A percentile compares a stretch with the other conserved stretches of the same genome.
Conservation (phyloP, 345 rosid genomes). For the Bretschneidera sinensis region DNA sequence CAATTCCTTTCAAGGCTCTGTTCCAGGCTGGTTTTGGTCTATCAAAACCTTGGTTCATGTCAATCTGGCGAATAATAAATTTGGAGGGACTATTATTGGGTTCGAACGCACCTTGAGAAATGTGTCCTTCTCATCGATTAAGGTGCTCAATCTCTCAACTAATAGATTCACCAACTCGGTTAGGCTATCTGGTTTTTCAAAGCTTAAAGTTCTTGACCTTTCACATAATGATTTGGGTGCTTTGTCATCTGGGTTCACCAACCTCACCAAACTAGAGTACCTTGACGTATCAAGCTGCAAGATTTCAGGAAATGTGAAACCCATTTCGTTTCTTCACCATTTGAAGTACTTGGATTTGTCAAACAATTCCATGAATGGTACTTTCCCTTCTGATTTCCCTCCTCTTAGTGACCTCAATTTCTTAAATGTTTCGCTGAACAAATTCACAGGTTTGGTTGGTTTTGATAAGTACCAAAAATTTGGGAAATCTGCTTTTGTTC, state of each 20-base stretch:
- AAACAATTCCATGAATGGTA: slow-evolving; percentile 57
- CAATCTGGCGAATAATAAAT: slow-evolving; percentile 45
- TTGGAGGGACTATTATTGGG: slow-evolving; percentile 50
- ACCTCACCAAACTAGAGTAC: slow-evolving; percentile 37
- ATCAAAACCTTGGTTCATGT: slow-evolving; percentile 30
- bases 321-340: slow-evolving; percentile 44
- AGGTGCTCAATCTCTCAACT: slow-evolving; percentile 55
- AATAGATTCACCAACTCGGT: slow-evolving; percentile 70
- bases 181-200: slow-evolving; percentile 48
- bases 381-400: slow-evolving; percentile 81
- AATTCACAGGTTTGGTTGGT: slow-evolving; percentile 51
- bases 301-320: slow-evolving; percentile 44
- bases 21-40: slow-evolving; percentile 77
- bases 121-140: slow-evolving; percentile 36
- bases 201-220: slow-evolving; percentile 50
- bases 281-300: slow-evolving; percentile 69
- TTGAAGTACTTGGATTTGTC: slow-evolving; percentile 69
- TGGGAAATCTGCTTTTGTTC: slow-evolving; percentile 63
- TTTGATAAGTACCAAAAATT: slow-evolving; percentile 39
- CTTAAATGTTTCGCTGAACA: slow-evolving; percentile 66
- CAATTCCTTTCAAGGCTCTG: slow-evolving; percentile 62
- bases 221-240: slow-evolving; percentile 49
- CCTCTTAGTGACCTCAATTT: slow-evolving; percentile 37
- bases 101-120: slow-evolving; percentile 19
- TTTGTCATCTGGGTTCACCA: slow-evolving; percentile 49